phyloP scores from a whole-genome alignment of 768 basidiomycete genomes.

The Psilocybe cubensis region DNA sequence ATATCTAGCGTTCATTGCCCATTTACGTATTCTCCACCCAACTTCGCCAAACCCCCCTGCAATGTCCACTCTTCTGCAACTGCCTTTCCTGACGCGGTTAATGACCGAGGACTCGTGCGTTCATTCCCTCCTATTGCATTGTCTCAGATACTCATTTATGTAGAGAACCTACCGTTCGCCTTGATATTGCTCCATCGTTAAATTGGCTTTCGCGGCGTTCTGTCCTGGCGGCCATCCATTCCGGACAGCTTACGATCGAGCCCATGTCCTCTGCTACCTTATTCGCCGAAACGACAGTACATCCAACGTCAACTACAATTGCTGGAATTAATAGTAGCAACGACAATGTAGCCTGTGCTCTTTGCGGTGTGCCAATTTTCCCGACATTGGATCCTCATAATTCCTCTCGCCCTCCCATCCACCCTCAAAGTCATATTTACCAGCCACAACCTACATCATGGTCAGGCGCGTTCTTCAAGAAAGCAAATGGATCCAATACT shows the following conservation, averaged over 20 bases:
- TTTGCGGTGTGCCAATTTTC: constrained; percentile 72
- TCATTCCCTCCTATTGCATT: neutral
- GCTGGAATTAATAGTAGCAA: constrained; percentile 45
- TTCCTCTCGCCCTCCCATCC: constrained; percentile 31
- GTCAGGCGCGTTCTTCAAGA: constrained; percentile 66
- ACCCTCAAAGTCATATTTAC: constrained; percentile 32
- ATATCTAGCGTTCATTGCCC: constrained; percentile 75
- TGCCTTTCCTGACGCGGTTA: constrained; percentile 80
- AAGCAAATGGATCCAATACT: constrained; percentile 26
- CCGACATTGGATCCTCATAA: constrained; percentile 34
- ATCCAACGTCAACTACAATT: constrained; percentile 42
- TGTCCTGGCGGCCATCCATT: constrained; percentile 83
- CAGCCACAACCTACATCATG: constrained; percentile 45
- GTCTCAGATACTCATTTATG: constrained; percentile 12
- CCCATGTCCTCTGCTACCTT: constrained; percentile 71
- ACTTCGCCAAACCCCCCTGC: constrained; percentile 62
- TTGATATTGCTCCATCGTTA: constrained; percentile 92
- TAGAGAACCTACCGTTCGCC: constrained; percentile 90
- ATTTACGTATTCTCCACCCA: constrained; percentile 73
- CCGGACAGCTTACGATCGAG: constrained; percentile 86
- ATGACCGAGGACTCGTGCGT: constrained; percentile 86
- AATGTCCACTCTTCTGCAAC: constrained; percentile 72
- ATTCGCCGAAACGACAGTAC: constrained; percentile 53
- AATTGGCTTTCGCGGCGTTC: constrained; percentile 93
- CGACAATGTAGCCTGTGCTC: constrained; percentile 71